These are phyloP conservation scores for Oryza rufipogon DNA, from an alignment of 176 grass and related monocot genomes.

Conservation along the genomic window DNA sequence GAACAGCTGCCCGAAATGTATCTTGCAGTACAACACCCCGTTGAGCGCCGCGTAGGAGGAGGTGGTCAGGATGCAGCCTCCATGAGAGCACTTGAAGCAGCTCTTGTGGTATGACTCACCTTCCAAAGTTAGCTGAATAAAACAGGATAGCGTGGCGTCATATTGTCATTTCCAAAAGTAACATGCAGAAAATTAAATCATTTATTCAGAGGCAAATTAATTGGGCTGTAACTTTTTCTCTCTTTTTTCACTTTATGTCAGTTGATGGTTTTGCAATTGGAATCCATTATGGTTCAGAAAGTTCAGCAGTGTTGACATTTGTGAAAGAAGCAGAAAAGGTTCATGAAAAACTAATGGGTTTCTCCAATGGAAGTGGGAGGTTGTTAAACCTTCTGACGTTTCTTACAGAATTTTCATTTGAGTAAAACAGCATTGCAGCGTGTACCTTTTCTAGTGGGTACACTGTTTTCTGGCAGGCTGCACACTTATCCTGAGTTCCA, in stretches of 20 bases:
- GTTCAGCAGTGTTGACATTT: background rate
- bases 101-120: conserved; percentile 88
- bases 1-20: conserved; percentile 91
- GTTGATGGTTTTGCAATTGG: background rate
- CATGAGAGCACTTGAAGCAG: conserved; percentile 88
- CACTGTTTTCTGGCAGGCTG: conserved; percentile 86
- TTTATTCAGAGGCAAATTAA: background rate
- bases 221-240: background rate
- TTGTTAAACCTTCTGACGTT: too few relatives aligned
- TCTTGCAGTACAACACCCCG: conserved; percentile 95
- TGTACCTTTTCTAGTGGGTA: conserved; percentile 95
- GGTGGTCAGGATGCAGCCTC: conserved; percentile 82
- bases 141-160: background rate
- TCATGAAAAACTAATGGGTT: background rate
- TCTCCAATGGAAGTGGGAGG: too few relatives aligned
- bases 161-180: background rate
- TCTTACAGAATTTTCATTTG: background rate
- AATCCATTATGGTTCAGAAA: background rate
- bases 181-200: background rate
- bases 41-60: conserved; percentile 94
- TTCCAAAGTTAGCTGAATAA: conserved; percentile 74
- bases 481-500: conserved; percentile 90
- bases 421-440: background rate
- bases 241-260: background rate
- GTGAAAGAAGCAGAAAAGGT: background rate